Evolutionary conservation across 2,329 filamentous ascomycete species (phyloP).

Genomic region (Magnaporthiopsis poae): DNA sequence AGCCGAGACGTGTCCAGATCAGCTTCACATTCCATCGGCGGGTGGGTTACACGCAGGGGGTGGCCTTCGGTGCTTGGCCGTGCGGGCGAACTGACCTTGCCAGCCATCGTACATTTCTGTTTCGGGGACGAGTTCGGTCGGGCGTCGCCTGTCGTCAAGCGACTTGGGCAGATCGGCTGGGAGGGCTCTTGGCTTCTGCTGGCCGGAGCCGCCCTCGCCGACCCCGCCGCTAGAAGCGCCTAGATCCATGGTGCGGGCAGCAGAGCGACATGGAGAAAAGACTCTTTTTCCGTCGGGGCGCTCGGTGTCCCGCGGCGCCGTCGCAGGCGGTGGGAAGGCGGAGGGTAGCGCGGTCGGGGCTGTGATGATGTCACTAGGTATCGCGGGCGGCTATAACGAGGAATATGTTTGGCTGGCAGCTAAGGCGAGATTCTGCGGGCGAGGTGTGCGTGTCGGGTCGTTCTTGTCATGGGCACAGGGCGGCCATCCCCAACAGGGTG

Average conservation of each 20-base stretch:
- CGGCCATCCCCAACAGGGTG: neutral
- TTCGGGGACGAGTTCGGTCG: constrained; percentile 60
- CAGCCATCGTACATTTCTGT: constrained; percentile 98
- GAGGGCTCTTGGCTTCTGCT: constrained; percentile 40
- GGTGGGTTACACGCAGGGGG: constrained; percentile 6
- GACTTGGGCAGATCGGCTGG: constrained; percentile 83
- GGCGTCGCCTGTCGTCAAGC: constrained; percentile 72
- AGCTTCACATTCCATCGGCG: constrained; percentile 1
- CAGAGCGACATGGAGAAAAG: constrained; percentile 1
- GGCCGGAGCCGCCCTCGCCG: constrained; percentile 7
- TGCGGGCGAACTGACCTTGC: constrained; percentile 56
- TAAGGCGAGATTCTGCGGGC: neutral
- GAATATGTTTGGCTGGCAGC: neutral
- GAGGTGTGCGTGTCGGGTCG: neutral
- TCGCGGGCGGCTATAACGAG: neutral
- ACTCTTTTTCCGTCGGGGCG: too few relatives aligned
- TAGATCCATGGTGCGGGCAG: constrained; percentile 3
- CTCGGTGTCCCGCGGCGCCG: too few relatives aligned
- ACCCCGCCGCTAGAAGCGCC: constrained; percentile 8
- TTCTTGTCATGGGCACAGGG: neutral
- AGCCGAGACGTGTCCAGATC: constrained; percentile 3
- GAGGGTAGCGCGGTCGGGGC: too few relatives aligned
- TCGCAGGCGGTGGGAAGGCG: too few relatives aligned
- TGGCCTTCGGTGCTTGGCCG: neutral
- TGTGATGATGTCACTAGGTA: neutral